Evolutionary conservation across 768 basidiomycete species (phyloP), one percentile per base, ranked within the genome.

Genomic region (Boletus sensibilis): DNA sequence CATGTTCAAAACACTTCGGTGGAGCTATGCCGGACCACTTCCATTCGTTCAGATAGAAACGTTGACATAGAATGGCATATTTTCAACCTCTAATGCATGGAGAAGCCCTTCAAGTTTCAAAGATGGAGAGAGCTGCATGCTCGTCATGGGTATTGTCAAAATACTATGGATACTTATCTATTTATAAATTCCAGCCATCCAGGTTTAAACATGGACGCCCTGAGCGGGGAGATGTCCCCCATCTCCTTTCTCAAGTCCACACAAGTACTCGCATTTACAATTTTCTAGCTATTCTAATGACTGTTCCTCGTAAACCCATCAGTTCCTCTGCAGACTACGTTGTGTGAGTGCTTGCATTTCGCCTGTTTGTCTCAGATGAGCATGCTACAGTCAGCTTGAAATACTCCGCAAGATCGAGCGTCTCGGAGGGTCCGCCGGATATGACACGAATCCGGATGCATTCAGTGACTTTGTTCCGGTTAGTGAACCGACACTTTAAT

Each of bases 391-490:
- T 35, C 54, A 23, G 16, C 25, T 55, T 12, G 34, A 35, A 18
- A 27, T 42, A 14, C 18, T 55, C 54, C 14, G 20, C 14, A 35
- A 35, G 40, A 55, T 55, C 11, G 52, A 55, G 33, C 6, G 27
- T 21, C 40, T 55, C n/a, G 54, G 54, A 21, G 54, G 54, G 20
- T 55, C 52, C 11, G n/a, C 25, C 12, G 34, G 54, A 18, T 41
- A 42, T 34, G 25, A 35, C 11, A 7, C 13, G 20, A 29, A 55
- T 21, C 31, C 54, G 20, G 20, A 35, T 13, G 33, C 23, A 23
- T 55, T 55, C 39, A 12, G 25, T 29, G 52, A 55, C 5, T 9
- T 55, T 16, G 52, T 37, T 33, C 25, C n/a, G 5, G 54, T 42
- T n/a, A 18, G 54, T 33, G 13, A 20, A 16, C 13, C 1, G 23